Conservation (phyloP, 129 eudicot genomes). For the Apium graveolens region DNA sequence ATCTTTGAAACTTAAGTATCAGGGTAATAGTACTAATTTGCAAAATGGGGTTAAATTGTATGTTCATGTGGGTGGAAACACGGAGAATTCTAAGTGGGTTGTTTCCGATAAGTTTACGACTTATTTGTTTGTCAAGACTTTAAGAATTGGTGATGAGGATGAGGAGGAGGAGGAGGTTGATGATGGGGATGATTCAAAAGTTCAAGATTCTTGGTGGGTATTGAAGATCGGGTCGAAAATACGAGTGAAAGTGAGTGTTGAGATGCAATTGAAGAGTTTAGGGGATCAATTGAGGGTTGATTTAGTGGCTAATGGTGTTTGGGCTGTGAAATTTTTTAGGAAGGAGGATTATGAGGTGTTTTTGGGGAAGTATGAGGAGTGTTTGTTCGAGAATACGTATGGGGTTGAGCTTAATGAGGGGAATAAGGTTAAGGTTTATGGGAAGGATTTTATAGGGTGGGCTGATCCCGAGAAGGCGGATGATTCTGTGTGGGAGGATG, state of each 20-base stretch:
- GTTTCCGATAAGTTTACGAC: constrained; percentile 33
- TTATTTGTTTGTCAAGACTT: constrained; percentile 40
- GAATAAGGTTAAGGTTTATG: constrained; percentile 73
- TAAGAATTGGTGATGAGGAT: not conserved
- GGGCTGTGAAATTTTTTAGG: constrained; percentile 54
- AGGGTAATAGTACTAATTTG: constrained; percentile 11
- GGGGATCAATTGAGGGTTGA: constrained; percentile 61
- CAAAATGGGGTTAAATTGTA: constrained; percentile 55
- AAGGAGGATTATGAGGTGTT: constrained; percentile 49
- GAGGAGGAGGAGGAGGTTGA: constrained; percentile 39
- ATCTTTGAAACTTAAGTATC: constrained; percentile 71
- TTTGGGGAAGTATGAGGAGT: constrained; percentile 47
- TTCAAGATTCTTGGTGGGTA: constrained; percentile 45
- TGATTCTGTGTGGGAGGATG: constrained; percentile 97
- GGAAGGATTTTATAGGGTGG: constrained; percentile 89
- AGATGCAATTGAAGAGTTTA: constrained; percentile 61
- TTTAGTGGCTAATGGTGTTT: constrained; percentile 70
- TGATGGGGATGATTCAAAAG: constrained; percentile 17
- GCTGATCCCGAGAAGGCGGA: constrained; percentile 82
- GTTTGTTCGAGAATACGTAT: constrained; percentile 82
- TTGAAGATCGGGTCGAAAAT: constrained; percentile 66
- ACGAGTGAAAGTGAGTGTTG: constrained; percentile 40
- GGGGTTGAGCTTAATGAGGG: constrained; percentile 51
- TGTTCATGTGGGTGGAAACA: constrained; percentile 44
- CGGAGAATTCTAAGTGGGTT: constrained; percentile 56